Evolutionary conservation across 495 filamentous ascomycete species (phyloP).

Genomic region (Xylaria scruposa): DNA sequence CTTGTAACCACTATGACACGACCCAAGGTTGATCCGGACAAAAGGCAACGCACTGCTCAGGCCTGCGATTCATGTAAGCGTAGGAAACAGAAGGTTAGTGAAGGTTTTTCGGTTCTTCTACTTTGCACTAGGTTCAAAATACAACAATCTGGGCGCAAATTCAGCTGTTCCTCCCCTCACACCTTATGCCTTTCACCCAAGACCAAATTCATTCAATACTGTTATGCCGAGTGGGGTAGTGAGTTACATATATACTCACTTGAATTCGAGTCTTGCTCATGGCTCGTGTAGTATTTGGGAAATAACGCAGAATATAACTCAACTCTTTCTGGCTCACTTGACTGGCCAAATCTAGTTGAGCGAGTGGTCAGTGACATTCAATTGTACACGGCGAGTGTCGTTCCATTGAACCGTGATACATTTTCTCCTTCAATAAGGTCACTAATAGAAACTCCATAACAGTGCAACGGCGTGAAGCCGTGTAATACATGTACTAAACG

Average conservation of each 20-base stretch:
- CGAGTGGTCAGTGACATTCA: slow-evolving; percentile 9
- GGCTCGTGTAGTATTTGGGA: neutral
- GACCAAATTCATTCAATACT: neutral
- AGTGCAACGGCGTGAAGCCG: slow-evolving; percentile 74
- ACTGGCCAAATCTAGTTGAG: slow-evolving; percentile 1
- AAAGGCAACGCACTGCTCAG: slow-evolving; percentile 67
- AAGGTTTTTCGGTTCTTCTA: neutral
- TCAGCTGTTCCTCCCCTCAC: neutral
- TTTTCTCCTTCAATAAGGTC: neutral
- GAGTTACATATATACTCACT: slow-evolving; percentile 1
- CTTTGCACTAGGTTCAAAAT: neutral
- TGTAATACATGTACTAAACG: slow-evolving; percentile 72
- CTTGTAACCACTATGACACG: slow-evolving; percentile 60
- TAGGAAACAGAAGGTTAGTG: slow-evolving; percentile 75
- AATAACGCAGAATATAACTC: neutral
- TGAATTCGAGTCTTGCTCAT: neutral
- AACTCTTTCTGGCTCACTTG: neutral
- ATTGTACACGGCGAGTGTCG: slow-evolving; percentile 3
- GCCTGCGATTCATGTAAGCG: slow-evolving; percentile 82
- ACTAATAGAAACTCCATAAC: slow-evolving; percentile 3
- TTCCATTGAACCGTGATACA: slow-evolving; percentile 10
- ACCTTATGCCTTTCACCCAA: neutral
- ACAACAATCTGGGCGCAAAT: neutral
- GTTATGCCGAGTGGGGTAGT: slow-evolving; percentile 1
- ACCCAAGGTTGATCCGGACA: slow-evolving; percentile 68